These are phyloP conservation scores for Tephrocybe rancida DNA, from an alignment of 768 basidiomycete genomes.

Conservation along the genomic window DNA sequence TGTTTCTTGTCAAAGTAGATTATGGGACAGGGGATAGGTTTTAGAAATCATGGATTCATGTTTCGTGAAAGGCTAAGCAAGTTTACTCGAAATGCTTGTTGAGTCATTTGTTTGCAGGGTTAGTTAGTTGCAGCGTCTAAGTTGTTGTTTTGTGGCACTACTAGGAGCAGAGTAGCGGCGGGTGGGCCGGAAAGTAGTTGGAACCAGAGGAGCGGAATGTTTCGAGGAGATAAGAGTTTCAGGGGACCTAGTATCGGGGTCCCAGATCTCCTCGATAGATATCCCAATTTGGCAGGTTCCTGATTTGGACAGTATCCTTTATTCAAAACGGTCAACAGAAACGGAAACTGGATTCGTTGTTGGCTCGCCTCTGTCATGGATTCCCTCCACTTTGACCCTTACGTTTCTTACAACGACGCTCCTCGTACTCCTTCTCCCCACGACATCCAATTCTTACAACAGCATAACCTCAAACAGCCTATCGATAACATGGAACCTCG, in stretches of 20 bases:
- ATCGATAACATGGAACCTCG: conserved; percentile 40
- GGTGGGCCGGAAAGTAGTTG: conserved; percentile 9
- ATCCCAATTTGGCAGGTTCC: conserved; percentile 11
- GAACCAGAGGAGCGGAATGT: conserved; percentile 32
- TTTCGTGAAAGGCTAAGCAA: no score
- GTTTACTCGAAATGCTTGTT: no score
- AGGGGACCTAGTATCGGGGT: conserved; percentile 27
- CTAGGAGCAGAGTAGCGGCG: conserved; percentile 11
- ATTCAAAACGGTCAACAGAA: conserved; percentile 12
- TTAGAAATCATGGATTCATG: no score
- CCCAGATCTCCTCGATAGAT: conserved; percentile 23
- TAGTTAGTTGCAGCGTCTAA: no score
- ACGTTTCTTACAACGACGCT: conserved; percentile 63
- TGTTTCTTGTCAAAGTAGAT: no score
- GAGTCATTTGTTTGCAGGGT: not conserved
- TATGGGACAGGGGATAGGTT: no score
- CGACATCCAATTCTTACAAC: conserved; percentile 33
- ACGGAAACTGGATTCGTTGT: not conserved
- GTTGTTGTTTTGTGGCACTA: no score
- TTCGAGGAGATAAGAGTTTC: conserved; percentile 30
- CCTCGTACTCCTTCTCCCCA: conserved; percentile 77
- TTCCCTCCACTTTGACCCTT: conserved; percentile 57
- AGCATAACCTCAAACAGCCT: conserved; percentile 25
- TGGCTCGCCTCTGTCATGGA: conserved; percentile 41
- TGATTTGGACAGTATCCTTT: not conserved